These are phyloP conservation scores for Salix brachista DNA, from an alignment of 345 rosid species.

Conservation along the genomic window DNA sequence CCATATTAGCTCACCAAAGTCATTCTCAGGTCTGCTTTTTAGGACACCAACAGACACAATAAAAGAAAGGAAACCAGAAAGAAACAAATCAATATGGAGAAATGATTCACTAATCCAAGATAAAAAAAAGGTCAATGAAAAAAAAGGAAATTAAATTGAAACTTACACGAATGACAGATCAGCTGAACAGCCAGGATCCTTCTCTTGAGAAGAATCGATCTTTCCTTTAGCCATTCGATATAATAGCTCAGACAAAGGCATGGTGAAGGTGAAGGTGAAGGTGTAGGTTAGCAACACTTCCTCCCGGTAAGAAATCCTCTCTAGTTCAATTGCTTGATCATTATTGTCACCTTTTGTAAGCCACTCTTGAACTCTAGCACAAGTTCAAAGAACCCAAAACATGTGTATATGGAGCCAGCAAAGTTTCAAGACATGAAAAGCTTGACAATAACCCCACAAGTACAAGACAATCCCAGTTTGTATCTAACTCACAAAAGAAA, in stretches of 20 bases:
- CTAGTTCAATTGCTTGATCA: constrained; percentile 20
- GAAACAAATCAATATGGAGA: not conserved
- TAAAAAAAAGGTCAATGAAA: not conserved
- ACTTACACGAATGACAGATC: constrained; percentile 54
- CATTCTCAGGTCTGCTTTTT: constrained; percentile 60
- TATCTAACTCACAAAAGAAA: not conserved
- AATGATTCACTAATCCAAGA: not conserved
- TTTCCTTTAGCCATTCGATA: constrained; percentile 44
- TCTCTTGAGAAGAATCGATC: constrained; percentile 44
- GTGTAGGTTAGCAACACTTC: constrained; percentile 1
- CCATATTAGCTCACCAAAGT: constrained; percentile 66
- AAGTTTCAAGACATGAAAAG: constrained; percentile 25
- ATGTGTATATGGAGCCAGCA: constrained; percentile 17
- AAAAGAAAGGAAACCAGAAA: not conserved
- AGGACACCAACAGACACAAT: not conserved
- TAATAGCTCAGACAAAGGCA: constrained; percentile 82
- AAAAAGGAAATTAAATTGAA: constrained; percentile 10
- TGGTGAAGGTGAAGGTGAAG: constrained; percentile 29
- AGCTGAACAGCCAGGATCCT: constrained; percentile 31
- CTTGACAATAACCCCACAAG: constrained; percentile 8
- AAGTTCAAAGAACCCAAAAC: constrained; percentile 28
- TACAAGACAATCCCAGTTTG: constrained; percentile 21
- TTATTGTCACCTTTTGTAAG: constrained; percentile 20
- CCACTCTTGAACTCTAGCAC: constrained; percentile 8
- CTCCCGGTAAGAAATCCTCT: constrained; percentile 14